These are phyloP conservation scores for Pseudogymnoascus sp. DNA, from an alignment of 2,329 filamentous ascomycete genomes.

Conservation along the genomic window DNA sequence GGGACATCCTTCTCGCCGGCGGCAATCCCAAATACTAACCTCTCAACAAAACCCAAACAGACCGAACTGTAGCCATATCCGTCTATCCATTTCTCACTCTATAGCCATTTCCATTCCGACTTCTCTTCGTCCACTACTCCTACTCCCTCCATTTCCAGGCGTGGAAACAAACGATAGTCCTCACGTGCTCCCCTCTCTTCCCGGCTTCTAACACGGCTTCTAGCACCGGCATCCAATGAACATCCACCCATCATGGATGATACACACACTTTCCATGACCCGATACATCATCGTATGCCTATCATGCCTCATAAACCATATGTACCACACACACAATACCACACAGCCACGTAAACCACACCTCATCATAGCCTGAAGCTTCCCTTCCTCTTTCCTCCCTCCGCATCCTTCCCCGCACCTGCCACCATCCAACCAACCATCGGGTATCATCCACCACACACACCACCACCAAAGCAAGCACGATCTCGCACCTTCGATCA, in stretches of 20 bases:
- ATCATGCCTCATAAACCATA: not conserved
- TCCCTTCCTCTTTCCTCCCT: not conserved
- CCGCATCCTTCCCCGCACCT: not conserved
- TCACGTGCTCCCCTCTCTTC: not conserved
- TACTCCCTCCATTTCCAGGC: too few relatives aligned
- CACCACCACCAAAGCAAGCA: not conserved
- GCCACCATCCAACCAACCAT: not conserved
- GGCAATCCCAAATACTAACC: not conserved
- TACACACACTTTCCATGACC: conserved; percentile 3
- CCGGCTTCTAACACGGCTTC: not conserved
- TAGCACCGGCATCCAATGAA: conserved; percentile 1
- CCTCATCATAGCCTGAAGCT: conserved; percentile 6
- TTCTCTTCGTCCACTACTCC: not conserved
- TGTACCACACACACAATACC: not conserved
- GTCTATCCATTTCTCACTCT: not conserved
- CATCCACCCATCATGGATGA: conserved; percentile 5
- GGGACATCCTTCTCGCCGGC: not conserved
- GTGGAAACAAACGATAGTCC: not conserved
- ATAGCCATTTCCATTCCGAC: not conserved
- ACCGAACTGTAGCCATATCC: conserved; percentile 1
- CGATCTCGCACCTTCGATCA: not conserved
- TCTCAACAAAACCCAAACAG: not conserved
- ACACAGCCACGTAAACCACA: not conserved
- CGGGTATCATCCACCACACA: not conserved
- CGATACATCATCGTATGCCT: not conserved